Evolutionary conservation across 768 basidiomycete genomes (phyloP), one percentile per base, ranked within the genome.

Genomic region (Exsudoporus frostii): DNA sequence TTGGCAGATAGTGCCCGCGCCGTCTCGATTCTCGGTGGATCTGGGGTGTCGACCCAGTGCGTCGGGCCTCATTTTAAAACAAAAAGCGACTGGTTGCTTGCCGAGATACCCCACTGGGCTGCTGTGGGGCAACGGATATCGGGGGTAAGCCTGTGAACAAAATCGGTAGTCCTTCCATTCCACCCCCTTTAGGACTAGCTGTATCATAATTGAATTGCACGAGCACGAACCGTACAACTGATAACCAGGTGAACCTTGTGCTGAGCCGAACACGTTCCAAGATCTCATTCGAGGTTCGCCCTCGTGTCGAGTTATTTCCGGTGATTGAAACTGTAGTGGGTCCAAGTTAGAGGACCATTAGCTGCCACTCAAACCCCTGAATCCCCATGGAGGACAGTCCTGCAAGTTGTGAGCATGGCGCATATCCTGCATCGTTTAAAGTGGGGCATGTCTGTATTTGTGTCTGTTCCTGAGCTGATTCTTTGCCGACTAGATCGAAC

Each of bases 111-210:
- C 17, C 33, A 14, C 30, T 50, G 4, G 8, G 50, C 22, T 39
- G 30, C 24, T 39, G 37, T 53, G 38, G 52, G 37, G 17, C 19
- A 25, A 29, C 25, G 22, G 30, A 45, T 34, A 22, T 42, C 22
- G 34, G 38, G 9, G 48, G 38, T 36, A 19, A 37, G 14, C 14
- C n/a, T 47, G 38, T 48, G n/a, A 47, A 50, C 39, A 50, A 38
- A 43, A 27, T 24, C n/a, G 37, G 50, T 13, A 7, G 27, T 37
- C n/a, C 27, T 49, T 49, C 59, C 48, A 49, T 53, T 58, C n/a
- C 27, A 24, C 41, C 41, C 37, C 27, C 27, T 41, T 57, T 44
- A 6, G 48, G 53, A 47, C n/a, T 38, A 46, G 36, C 27, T 39
- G 44, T 17, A 25, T 36, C 22, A 38, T 25, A 34, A 56, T 50